phyloP scores from a whole-genome alignment of 2,329 filamentous ascomycete genomes.

The Botrytis hyacinthi region DNA sequence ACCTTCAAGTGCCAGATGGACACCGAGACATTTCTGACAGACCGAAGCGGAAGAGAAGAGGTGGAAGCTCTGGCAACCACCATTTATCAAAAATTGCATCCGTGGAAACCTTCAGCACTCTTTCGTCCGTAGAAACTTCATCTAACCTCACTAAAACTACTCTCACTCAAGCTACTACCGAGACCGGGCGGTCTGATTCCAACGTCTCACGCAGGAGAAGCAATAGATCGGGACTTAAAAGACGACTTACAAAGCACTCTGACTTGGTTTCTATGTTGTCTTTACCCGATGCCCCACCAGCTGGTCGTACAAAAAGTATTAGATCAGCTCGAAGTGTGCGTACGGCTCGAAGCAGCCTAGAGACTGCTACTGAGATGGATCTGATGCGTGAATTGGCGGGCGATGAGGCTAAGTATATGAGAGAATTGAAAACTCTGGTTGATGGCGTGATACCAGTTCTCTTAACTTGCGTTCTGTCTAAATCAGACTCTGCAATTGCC shows the following conservation, averaged over 20 bases:
- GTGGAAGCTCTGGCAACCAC: constrained; percentile 32
- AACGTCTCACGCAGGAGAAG: constrained; percentile 34
- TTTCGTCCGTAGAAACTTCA: constrained; percentile 27
- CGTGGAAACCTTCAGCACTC: constrained; percentile 33
- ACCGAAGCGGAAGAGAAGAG: constrained; percentile 25
- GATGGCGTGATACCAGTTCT: constrained; percentile 94
- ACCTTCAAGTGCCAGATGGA: constrained; percentile 23
- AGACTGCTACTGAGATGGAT: constrained; percentile 68
- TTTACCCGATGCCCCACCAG: constrained; percentile 56
- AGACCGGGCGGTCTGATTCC: constrained; percentile 28
- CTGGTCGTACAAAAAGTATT: constrained; percentile 64
- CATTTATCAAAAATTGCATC: constrained; percentile 38
- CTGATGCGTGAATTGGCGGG: constrained; percentile 75
- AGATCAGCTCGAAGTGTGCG: constrained; percentile 77
- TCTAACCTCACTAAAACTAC: constrained; percentile 41
- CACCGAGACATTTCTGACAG: constrained; percentile 19
- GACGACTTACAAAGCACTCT: constrained; percentile 83
- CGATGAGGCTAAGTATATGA: constrained; percentile 84
- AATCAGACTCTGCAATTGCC: constrained; percentile 61
- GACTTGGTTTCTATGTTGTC: constrained; percentile 93
- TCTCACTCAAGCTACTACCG: constrained; percentile 43
- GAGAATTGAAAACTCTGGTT: constrained; percentile 88
- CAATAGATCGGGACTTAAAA: constrained; percentile 42
- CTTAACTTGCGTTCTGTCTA: constrained; percentile 76
- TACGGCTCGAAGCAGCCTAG: constrained; percentile 64